phyloP scores from a whole-genome alignment of 345 rosid species.

The Luvunga scandens region DNA sequence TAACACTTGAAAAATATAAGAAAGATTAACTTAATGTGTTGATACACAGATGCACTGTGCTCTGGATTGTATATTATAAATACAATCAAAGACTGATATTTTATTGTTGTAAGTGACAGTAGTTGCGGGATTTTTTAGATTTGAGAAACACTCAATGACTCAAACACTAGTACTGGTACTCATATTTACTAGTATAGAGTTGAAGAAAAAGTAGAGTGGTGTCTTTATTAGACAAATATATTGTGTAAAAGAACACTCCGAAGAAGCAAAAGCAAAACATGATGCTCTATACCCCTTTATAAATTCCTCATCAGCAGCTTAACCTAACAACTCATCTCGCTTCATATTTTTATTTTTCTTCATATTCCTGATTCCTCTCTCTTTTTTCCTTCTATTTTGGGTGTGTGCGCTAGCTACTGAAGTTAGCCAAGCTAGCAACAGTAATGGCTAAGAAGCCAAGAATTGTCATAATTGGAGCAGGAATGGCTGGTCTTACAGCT shows the following conservation, averaged over 20 bases:
- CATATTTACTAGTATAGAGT: slow-evolving; percentile 14
- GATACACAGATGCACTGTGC: too few relatives aligned
- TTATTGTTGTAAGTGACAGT: too few relatives aligned
- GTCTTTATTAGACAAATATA: slow-evolving; percentile 41
- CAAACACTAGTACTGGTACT: background rate
- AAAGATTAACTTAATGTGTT: too few relatives aligned
- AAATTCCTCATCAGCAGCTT: slow-evolving; percentile 31
- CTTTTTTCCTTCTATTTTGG: background rate
- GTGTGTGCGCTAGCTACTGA: background rate
- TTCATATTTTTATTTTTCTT: slow-evolving; percentile 17
- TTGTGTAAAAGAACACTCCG: slow-evolving; percentile 5
- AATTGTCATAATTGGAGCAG: slow-evolving; percentile 91
- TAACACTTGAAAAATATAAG: too few relatives aligned
- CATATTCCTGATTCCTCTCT: background rate
- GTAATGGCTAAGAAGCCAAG: slow-evolving; percentile 84
- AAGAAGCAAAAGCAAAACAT: slow-evolving; percentile 8
- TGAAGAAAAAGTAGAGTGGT: slow-evolving; percentile 51
- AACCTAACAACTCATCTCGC: slow-evolving; percentile 16
- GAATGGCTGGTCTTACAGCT: slow-evolving; percentile 97
- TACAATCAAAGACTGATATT: too few relatives aligned
- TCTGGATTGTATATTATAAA: too few relatives aligned
- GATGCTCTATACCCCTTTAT: slow-evolving; percentile 22
- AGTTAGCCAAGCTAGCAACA: slow-evolving; percentile 15
- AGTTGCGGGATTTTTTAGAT: too few relatives aligned
- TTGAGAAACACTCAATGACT: background rate